Conservation (phyloP, 148 eudicot genomes). For the Chenopodium suecicum region DNA sequence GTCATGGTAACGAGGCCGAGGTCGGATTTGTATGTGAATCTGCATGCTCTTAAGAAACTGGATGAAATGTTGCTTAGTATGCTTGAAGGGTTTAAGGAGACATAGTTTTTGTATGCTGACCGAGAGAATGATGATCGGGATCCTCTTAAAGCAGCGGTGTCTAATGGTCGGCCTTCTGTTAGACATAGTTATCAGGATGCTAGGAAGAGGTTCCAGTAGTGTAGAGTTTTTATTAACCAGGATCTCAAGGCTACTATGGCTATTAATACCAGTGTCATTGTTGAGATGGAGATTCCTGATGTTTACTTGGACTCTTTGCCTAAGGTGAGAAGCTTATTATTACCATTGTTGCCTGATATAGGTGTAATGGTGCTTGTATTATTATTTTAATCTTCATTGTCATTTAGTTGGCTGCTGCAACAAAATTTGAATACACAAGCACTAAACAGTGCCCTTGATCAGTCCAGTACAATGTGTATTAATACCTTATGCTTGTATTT, state of each 20-base stretch:
- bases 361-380: too few species aligned
- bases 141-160: constrained; percentile 14
- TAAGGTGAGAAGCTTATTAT: constrained; percentile 44
- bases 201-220: constrained; percentile 84
- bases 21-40: constrained; percentile 74
- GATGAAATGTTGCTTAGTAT: constrained; percentile 77
- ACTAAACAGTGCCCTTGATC: too few species aligned
- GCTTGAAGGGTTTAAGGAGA: constrained; percentile 85
- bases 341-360: too few species aligned
- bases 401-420: too few species aligned
- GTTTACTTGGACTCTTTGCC: constrained; percentile 86
- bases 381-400: too few species aligned
- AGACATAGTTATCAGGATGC: constrained; percentile 74
- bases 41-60: constrained; percentile 89
- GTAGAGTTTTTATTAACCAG: constrained; percentile 87
- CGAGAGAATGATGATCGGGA: constrained; percentile 51
- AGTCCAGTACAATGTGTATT: too few species aligned
- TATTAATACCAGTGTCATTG: constrained; percentile 77
- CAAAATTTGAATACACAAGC: too few species aligned
- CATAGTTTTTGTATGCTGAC: constrained; percentile 70
- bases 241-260: constrained; percentile 96
- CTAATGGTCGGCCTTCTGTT: constrained; percentile 69
- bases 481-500: too few species aligned
- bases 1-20: constrained; percentile 88
- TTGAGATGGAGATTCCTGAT: constrained; percentile 92